Evolutionary conservation across 495 filamentous ascomycete species (phyloP).

Genomic region (Penicillium waksmanii): DNA sequence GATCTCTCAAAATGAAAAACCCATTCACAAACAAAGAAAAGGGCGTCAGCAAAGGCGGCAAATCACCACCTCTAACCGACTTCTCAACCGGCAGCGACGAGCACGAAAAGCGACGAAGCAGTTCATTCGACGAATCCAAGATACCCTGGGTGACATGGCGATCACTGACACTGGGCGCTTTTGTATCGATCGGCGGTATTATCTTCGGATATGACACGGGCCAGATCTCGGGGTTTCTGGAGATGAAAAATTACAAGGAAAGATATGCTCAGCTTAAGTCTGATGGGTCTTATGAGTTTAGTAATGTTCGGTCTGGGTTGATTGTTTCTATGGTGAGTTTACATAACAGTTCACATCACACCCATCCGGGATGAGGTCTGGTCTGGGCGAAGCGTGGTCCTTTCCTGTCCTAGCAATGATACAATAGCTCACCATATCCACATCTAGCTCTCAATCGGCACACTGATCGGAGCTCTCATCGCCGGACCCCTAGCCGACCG

Average conservation of each 20-base stretch:
- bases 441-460: constrained; percentile 59
- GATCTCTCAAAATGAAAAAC: constrained; percentile 12
- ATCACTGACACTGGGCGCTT: constrained; percentile 49
- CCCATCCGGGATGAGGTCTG: neutral
- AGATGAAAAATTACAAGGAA: constrained; percentile 55
- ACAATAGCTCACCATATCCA: too few relatives aligned
- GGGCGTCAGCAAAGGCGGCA: neutral
- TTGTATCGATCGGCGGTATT: constrained; percentile 69
- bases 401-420: too few relatives aligned
- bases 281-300: constrained; percentile 43
- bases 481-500: constrained; percentile 54
- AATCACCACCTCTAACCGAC: constrained; percentile 23
- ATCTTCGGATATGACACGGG: constrained; percentile 58
- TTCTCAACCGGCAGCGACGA: constrained; percentile 5
- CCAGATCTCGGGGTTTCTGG: constrained; percentile 62
- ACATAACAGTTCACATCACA: neutral
- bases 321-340: constrained; percentile 54
- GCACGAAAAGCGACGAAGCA: constrained; percentile 21
- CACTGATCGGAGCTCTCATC: constrained; percentile 65
- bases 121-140: constrained; percentile 32
- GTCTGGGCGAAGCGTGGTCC: too few relatives aligned
- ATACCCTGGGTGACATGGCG: constrained; percentile 48
- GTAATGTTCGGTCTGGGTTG: constrained; percentile 54
- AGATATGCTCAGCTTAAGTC: constrained; percentile 43
- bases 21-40: constrained; percentile 11